Conservation (phyloP, 331 rosid species). For the Cydonia oblonga region DNA sequence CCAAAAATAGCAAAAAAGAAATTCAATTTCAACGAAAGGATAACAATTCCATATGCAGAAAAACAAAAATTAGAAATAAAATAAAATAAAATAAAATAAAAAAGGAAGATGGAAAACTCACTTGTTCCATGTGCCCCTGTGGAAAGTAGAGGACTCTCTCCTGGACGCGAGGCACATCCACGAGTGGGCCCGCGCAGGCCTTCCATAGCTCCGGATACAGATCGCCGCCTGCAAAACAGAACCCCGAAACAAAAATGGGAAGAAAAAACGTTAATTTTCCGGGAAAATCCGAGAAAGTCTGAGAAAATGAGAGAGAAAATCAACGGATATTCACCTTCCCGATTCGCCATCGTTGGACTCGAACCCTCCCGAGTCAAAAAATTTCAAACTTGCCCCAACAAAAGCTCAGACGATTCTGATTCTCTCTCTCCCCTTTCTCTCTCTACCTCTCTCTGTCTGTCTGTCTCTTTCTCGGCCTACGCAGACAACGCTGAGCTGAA, state of each 20-base stretch:
- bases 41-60: constrained; percentile 3
- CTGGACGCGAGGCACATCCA: constrained; percentile 53
- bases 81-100: not conserved
- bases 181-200: constrained; percentile 85
- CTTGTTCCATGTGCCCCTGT: constrained; percentile 97
- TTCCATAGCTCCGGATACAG: constrained; percentile 77
- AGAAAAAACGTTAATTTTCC: not conserved
- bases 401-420: not conserved
- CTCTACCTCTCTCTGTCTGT: not conserved
- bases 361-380: constrained; percentile 18
- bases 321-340: constrained; percentile 39
- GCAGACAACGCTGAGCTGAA: not conserved
- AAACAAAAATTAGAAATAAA: not conserved
- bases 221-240: constrained; percentile 27
- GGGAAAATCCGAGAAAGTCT: not conserved
- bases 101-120: constrained; percentile 9
- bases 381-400: not conserved
- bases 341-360: constrained; percentile 54
- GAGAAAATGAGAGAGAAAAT: not conserved
- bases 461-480: not conserved
- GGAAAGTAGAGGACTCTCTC: constrained; percentile 85
- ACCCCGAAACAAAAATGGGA: not conserved
- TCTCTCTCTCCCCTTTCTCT: not conserved
- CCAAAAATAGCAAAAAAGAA: constrained; percentile 1
- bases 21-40: not conserved